Percentiles rank a stretch among this genome's conserved stretches.
Conservation (phyloP, 257 asterid species). For the Gentiana macrophylla region DNA sequence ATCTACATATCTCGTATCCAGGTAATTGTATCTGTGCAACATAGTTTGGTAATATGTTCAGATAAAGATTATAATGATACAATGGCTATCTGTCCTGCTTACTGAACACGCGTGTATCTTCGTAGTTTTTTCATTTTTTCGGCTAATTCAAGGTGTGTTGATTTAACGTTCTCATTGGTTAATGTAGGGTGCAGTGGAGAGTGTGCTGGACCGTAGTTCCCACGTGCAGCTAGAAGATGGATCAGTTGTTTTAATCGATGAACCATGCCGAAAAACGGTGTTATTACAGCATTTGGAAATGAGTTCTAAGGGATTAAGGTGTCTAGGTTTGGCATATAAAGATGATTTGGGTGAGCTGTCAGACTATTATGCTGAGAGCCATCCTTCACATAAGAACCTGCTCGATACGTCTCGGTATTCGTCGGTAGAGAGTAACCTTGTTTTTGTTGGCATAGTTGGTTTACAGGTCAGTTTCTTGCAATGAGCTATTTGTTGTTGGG, state of each 20-base stretch:
- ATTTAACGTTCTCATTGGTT: neutral
- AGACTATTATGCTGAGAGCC: slow-evolving; percentile 42
- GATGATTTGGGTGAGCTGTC: slow-evolving; percentile 73
- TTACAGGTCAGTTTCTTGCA: slow-evolving; percentile 46
- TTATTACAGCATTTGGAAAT: no score
- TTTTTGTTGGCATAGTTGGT: slow-evolving; percentile 83
- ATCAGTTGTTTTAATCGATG: no score
- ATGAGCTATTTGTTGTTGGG: neutral
- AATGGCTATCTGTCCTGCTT: no score
- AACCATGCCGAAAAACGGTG: no score
- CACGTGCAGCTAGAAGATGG: neutral
- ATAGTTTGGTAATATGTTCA: no score
- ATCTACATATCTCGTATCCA: no score
- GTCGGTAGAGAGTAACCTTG: slow-evolving; percentile 56
- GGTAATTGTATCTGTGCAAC: no score
- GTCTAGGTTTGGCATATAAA: slow-evolving; percentile 44
- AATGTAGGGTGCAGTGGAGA: slow-evolving; percentile 91
- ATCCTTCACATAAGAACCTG: slow-evolving; percentile 65
- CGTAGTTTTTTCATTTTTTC: no score
- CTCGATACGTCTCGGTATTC: slow-evolving; percentile 67
- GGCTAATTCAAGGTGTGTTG: no score
- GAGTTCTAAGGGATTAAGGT: no score
- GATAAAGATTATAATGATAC: no score
- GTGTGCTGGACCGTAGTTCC: slow-evolving; percentile 63
- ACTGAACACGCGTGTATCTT: no score